Base-by-base conservation (phyloP, 2,329 filamentous ascomycete genomes). In the Epichloe brachyelytri region DNA sequence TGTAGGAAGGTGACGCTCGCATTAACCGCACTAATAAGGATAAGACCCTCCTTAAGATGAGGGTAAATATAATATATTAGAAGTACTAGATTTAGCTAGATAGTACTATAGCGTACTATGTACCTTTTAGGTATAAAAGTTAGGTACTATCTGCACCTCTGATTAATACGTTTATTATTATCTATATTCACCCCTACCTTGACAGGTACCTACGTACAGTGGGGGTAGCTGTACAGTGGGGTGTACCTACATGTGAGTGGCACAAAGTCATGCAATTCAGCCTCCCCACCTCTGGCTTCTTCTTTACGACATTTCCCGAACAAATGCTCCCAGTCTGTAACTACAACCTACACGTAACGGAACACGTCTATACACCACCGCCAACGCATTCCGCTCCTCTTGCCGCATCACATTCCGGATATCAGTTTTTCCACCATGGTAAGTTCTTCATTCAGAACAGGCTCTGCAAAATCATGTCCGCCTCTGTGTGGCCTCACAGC, bases 371-470 rank as follows among this genome's bases (percentile, higher is more conserved):
- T 34, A 20, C 8, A 30, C 45, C 30, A 14, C 37, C n/a, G 33
- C 6, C 48, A 37, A 44, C 30, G 5, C 17, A 26, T 36, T 15
- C 5, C 15, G 33, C 47, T 26, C 17, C 17, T 43, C 17, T 46
- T 22, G 17, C 19, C 40, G 36, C 34, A 46, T 45, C 26, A 26
- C 34, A 34, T 47, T 40, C 15, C 22, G 14, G 33, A 37, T 48
- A 40, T 14, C 3, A 19, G 10, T 20, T 38, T 11, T 37, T 14
- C 34, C 36, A 51, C 48, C 43, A 54, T 54, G 52, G 52, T 54
- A 22, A 49, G 52, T 47, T 3, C 26, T 30, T 36, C 17, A 20
- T 46, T 48, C 2, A 49, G 54, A 20, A 17, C 7, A 45, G 17
- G 11, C 6, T 8, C 5, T n/a, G 15, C 8, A 19, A 8, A 38